Conservation (phyloP, 2,329 filamentous ascomycete species). For the Pseudogymnoascus sp. region DNA sequence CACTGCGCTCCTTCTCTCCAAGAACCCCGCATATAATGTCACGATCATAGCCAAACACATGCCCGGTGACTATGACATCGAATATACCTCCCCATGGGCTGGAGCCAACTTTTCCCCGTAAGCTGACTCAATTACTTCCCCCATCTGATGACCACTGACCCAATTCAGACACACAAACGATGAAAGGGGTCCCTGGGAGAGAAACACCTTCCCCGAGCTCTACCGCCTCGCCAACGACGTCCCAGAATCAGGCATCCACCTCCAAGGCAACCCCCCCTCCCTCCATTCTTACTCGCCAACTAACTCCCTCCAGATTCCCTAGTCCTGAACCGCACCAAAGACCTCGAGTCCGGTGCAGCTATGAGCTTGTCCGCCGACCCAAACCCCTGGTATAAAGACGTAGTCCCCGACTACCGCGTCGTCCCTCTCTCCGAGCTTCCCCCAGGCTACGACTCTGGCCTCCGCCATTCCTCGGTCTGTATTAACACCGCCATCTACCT, state of each 20-base stretch:
- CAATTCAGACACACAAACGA: slow-evolving; percentile 15
- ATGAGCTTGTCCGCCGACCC: slow-evolving; percentile 61
- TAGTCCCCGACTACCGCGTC: slow-evolving; percentile 66
- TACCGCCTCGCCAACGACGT: slow-evolving; percentile 55
- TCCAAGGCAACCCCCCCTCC: slow-evolving; percentile 49
- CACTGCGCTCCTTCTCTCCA: slow-evolving; percentile 56
- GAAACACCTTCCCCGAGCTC: slow-evolving; percentile 58
- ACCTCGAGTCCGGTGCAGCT: slow-evolving; percentile 47
- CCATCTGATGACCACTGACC: slow-evolving; percentile 8
- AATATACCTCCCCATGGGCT: slow-evolving; percentile 87
- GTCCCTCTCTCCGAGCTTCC: slow-evolving; percentile 54
- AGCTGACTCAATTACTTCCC: slow-evolving; percentile 29
- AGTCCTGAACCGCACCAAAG: slow-evolving; percentile 53
- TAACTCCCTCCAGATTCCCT: slow-evolving; percentile 37
- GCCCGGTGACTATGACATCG: slow-evolving; percentile 86
- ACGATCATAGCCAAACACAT: slow-evolving; percentile 81
- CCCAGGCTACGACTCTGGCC: slow-evolving; percentile 62
- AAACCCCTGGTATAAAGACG: slow-evolving; percentile 66
- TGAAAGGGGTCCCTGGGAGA: slow-evolving; percentile 47
- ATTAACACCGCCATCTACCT: slow-evolving; percentile 89
- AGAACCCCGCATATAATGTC: slow-evolving; percentile 49
- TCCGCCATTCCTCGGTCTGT: slow-evolving; percentile 75
- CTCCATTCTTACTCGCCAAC: neutral
- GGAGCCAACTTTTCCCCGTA: slow-evolving; percentile 75
- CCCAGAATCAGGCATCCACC: slow-evolving; percentile 75